Evolutionary conservation across 371 early-diverging fungal genomes (phyloP), one percentile per base, ranked within the genome.

Genomic region (Chytridiales sp.): DNA sequence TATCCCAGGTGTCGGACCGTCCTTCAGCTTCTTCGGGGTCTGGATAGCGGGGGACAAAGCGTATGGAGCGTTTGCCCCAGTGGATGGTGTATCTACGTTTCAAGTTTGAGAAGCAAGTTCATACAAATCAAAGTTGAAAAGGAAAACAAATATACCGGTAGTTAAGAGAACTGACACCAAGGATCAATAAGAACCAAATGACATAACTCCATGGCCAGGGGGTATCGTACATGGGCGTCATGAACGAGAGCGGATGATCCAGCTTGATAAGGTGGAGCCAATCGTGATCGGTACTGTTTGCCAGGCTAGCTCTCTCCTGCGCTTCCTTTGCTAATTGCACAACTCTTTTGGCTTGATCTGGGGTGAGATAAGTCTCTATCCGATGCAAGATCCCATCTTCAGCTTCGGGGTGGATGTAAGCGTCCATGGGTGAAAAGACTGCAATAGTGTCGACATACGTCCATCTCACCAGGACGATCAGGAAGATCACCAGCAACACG

Each of bases 1-100:
- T 53, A 1, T 61, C 61, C 61, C 61, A 61, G 13, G 44, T 53
- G 35, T 61, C 61, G 21, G 32, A 44, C 22, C 17, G n/a, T 17
- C 11, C 17, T 31, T 61, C 60, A 24, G 54, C 41, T 26, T 61
- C 52, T 38, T 51, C 61, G 1, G 61, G 61, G 44, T 61, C 61
- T 9, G 61, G 53, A 31, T 53, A 51, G 4, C 61, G 61, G 29
- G 56, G 56, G 32, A 61, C 61, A 34, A 61, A 61, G 8, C 61
- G 51, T 13, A 51, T 29, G 4, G 53, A 52, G 5, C n/a, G 24
- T 8, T 19, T 8, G 15, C 34, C 13, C 51, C 49, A 53, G 36
- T 61, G 61, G 19, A 61, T 8, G 6, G 53, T 53, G 42, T 61
- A 61, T 17, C 38, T 38, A 38, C 8, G 8, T 38, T 9, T 38